A percentile compares a stretch with the other conserved stretches of the same genome.
These are phyloP conservation scores for Zymoseptoria crescenta DNA, from an alignment of 2,329 filamentous ascomycete species.

Conservation along the genomic window DNA sequence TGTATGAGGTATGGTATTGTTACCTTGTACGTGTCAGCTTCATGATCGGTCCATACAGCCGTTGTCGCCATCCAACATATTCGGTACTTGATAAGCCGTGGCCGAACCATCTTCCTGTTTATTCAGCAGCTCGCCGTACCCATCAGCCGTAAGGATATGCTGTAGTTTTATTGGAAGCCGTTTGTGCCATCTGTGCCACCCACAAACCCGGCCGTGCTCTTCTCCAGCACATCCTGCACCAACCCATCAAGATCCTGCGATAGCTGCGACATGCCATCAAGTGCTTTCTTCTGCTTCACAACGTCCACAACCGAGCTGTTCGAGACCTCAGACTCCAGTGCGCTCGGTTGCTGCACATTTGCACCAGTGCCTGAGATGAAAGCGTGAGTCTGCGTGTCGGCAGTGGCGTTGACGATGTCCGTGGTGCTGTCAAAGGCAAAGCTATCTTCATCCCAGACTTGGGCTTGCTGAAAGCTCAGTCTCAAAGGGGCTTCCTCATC, in stretches of 20 bases:
- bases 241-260: not conserved
- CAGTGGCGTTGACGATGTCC: not conserved
- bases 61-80: too few relatives aligned
- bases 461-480: not conserved
- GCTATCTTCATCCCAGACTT: not conserved
- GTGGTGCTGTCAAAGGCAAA: not conserved
- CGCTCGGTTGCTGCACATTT: not conserved
- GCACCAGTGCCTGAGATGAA: not conserved
- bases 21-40: not conserved
- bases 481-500: not conserved
- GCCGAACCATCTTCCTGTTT: not conserved
- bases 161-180: not conserved
- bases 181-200: not conserved
- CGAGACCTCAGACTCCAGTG: not conserved
- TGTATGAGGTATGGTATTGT: not conserved
- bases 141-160: not conserved
- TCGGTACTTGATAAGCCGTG: not conserved
- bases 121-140: not conserved
- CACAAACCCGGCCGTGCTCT: not conserved
- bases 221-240: not conserved
- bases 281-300: not conserved
- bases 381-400: not conserved
- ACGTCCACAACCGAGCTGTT: not conserved
- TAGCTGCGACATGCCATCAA: not conserved
- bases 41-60: not conserved